These are phyloP conservation scores for Zasmidium citrigriseum DNA, from an alignment of 2,329 filamentous ascomycete genomes.

Conservation along the genomic window DNA sequence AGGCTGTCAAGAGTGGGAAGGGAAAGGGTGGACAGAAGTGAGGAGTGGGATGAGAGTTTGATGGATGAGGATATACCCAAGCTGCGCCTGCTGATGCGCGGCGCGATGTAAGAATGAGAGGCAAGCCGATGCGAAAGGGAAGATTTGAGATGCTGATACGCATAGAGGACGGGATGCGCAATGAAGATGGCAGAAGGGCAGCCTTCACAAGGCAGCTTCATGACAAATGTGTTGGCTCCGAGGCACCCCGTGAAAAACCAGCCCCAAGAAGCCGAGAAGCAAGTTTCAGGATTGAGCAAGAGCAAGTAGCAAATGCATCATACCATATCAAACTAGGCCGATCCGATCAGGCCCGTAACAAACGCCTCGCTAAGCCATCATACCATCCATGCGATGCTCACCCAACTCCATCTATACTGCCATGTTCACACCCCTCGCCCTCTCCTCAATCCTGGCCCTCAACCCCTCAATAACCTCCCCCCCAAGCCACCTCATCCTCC, in stretches of 20 bases:
- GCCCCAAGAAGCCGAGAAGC: not conserved
- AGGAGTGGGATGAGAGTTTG: not conserved
- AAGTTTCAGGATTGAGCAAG: not conserved
- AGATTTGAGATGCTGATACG: too few species aligned
- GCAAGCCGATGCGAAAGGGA: too few species aligned
- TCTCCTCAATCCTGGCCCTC: constrained; percentile 51
- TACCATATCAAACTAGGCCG: not conserved
- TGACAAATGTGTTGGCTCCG: too few species aligned
- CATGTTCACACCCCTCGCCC: constrained; percentile 25
- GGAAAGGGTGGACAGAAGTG: constrained; percentile 38
- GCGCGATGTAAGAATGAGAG: too few species aligned
- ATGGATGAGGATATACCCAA: not conserved
- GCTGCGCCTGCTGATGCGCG: too few species aligned
- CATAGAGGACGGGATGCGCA: too few species aligned
- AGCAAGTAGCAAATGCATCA: not conserved
- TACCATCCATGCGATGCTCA: not conserved
- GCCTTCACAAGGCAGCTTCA: too few species aligned
- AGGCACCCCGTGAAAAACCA: too few species aligned
- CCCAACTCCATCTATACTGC: not conserved
- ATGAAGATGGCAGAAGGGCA: too few species aligned
- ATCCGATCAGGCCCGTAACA: not conserved
- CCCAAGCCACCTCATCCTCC: constrained; percentile 55
- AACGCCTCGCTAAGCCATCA: constrained; percentile 6
- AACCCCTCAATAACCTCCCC: constrained; percentile 57
- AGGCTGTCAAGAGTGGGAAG: constrained; percentile 39